Evolutionary conservation across 2,329 filamentous ascomycete species (phyloP), one percentile per base, ranked within the genome.

Genomic region (Pyricularia grisea): DNA sequence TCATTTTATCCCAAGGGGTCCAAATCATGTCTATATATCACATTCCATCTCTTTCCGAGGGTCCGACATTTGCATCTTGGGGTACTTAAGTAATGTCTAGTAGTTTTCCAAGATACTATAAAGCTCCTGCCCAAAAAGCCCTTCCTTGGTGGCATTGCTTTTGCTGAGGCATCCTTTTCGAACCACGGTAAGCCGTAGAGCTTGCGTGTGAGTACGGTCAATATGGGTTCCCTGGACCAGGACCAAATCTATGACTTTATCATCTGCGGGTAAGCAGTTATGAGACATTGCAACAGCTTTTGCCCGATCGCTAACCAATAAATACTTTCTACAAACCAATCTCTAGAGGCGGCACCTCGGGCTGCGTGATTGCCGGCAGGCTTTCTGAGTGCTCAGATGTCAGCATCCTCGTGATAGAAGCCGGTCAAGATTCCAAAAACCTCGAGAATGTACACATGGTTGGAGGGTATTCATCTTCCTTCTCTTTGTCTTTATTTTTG

Each of bases 381-480:
- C 79, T 87, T 5, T 82, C 84, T 1, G 81, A 86, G 72, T 82
- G 82, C 60, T 78, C 80, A 4, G 79, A 84, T 4, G 82, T 83
- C 36, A 77, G 75, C 17, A 72, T 85, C 50, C 77, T 85, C 4
- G 73, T 85, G 27, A 74, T 85, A 68, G 83, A 85, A 72, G 83
- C 83, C 6, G 83, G 83, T 12, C 76, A 78, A 27, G 78, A 79
- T 70, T 50, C 74, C 14, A 50, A 50, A 50, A 14, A 50, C 36
- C 36, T 50, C 36, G 36, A 50, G 36, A 50, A 50, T 50, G 36
- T 50, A 10, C 36, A 50, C 36, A 50, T 50, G 36, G 36, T 20
- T 50, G 36, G 36, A 20, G 36, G 36, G 36, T 50, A n/a, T 20
- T 20, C 5, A 2, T 50, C 36, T 20, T 10, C 20, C 2, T 20